These are phyloP conservation scores for Cladorrhinum samala DNA, from an alignment of 495 filamentous ascomycete genomes.

Conservation along the genomic window DNA sequence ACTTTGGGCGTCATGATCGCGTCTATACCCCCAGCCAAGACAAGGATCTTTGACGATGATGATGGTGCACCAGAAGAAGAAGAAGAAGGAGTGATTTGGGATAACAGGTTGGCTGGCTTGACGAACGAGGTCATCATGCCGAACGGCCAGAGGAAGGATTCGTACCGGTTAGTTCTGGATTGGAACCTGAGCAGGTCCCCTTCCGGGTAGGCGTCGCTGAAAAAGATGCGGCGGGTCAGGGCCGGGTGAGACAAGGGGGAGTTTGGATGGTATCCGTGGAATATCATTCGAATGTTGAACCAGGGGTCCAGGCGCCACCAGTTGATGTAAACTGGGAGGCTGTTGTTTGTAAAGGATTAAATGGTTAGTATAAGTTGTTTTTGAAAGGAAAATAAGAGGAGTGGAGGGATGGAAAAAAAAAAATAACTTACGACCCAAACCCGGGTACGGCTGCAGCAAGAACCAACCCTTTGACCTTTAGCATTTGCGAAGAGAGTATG, in stretches of 20 bases:
- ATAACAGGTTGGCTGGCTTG: constrained; percentile 27
- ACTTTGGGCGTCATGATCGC: constrained; percentile 21
- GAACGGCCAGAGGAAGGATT: constrained; percentile 41
- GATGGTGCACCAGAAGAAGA: not conserved
- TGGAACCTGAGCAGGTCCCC: constrained; percentile 31
- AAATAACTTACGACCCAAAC: constrained; percentile 42
- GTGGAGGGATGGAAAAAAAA: not conserved
- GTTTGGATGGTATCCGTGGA: constrained; percentile 39
- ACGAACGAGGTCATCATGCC: constrained; percentile 38
- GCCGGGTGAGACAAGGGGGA: constrained; percentile 41
- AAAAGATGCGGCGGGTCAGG: constrained; percentile 39
- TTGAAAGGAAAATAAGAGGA: not conserved
- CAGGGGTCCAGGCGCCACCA: constrained; percentile 40
- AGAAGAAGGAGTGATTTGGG: constrained; percentile 27
- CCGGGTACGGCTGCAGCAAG: constrained; percentile 37
- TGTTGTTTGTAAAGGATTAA: constrained; percentile 4
- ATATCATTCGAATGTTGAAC: constrained; percentile 37
- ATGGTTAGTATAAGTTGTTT: constrained; percentile 3
- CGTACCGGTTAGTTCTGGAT: constrained; percentile 31
- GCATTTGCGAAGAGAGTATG: constrained; percentile 31
- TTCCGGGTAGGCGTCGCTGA: constrained; percentile 26
- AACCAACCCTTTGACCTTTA: constrained; percentile 34
- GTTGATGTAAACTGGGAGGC: constrained; percentile 35
- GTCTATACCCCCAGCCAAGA: constrained; percentile 35
- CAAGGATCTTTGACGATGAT: constrained; percentile 25